phyloP scores from a whole-genome alignment of 2,329 filamentous ascomycete species.

The Monosporascus cannonballus region DNA sequence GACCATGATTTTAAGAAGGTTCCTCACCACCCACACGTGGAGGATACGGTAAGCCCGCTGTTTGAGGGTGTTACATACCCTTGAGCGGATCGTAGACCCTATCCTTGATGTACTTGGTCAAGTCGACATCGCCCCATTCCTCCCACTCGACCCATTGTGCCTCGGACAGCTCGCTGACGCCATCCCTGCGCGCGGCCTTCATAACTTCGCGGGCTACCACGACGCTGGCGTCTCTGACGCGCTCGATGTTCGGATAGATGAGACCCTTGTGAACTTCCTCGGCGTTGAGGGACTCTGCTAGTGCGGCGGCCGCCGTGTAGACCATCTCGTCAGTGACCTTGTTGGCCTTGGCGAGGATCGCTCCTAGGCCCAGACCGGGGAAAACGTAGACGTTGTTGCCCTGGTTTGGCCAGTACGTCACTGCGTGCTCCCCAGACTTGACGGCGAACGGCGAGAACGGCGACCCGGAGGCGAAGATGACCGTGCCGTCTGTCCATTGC shows the following conservation, averaged over 20 bases:
- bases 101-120: conserved; percentile 55
- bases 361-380: conserved; percentile 88
- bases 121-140: conserved; percentile 60
- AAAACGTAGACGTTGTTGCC: conserved; percentile 92
- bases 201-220: conserved; percentile 87
- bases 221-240: conserved; percentile 85
- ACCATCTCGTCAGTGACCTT: conserved; percentile 93
- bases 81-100: conserved; percentile 52
- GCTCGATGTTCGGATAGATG: conserved; percentile 85
- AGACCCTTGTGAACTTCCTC: conserved; percentile 79
- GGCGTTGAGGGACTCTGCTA: conserved; percentile 70
- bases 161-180: conserved; percentile 64
- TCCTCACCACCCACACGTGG: conserved; percentile 7
- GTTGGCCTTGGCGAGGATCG: conserved; percentile 83
- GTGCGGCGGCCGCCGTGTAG: conserved; percentile 81
- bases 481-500: conserved; percentile 82
- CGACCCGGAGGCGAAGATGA: conserved; percentile 90
- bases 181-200: conserved; percentile 78
- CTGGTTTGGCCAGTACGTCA: conserved; percentile 72
- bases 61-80: not conserved
- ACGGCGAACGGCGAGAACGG: conserved; percentile 73
- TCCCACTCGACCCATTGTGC: conserved; percentile 67
- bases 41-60: conserved; percentile 12
- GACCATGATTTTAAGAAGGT: conserved; percentile 15
- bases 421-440: conserved; percentile 51